Conservation (phyloP, 768 basidiomycete species). For the Pulveroboletus sp. region DNA sequence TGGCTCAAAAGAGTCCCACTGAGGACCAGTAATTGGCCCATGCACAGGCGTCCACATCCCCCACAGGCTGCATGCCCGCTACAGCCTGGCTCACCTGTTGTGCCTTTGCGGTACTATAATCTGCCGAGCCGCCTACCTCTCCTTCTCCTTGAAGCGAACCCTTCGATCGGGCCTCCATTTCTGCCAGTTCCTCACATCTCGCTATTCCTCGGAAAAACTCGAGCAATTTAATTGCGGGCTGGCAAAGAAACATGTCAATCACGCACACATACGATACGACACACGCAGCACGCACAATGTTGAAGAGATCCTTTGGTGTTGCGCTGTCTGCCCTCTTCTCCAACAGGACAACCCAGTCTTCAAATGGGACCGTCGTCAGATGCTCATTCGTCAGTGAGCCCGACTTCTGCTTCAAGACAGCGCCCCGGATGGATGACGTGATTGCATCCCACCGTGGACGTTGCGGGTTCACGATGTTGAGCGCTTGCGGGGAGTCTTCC, state of each 20-base stretch:
- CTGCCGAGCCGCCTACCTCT: not conserved
- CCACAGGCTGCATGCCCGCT: constrained; percentile 10
- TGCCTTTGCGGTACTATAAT: constrained; percentile 9
- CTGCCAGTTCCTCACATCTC: too few relatives aligned
- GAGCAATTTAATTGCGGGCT: too few relatives aligned
- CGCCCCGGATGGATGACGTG: constrained; percentile 21
- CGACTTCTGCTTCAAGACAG: constrained; percentile 11
- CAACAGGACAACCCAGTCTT: constrained; percentile 28
- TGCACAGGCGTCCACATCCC: constrained; percentile 7
- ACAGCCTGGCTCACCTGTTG: constrained; percentile 12
- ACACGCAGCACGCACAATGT: too few relatives aligned
- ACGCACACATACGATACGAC: too few relatives aligned
- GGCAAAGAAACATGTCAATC: too few relatives aligned
- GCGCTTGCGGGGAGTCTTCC: constrained; percentile 15
- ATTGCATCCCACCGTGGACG: constrained; percentile 29
- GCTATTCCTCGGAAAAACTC: too few relatives aligned
- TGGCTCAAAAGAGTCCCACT: constrained; percentile 8
- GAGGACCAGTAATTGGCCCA: constrained; percentile 23
- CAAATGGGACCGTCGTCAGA: constrained; percentile 21
- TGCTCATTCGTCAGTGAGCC: not conserved
- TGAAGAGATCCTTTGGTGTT: too few relatives aligned
- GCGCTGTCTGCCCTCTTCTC: constrained; percentile 19
- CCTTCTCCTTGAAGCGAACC: too few relatives aligned
- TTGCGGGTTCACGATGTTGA: constrained; percentile 38
- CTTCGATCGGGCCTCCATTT: too few relatives aligned